phyloP scores from a whole-genome alignment of 176 grass and related monocot species.

The Aechmea fasciata region DNA sequence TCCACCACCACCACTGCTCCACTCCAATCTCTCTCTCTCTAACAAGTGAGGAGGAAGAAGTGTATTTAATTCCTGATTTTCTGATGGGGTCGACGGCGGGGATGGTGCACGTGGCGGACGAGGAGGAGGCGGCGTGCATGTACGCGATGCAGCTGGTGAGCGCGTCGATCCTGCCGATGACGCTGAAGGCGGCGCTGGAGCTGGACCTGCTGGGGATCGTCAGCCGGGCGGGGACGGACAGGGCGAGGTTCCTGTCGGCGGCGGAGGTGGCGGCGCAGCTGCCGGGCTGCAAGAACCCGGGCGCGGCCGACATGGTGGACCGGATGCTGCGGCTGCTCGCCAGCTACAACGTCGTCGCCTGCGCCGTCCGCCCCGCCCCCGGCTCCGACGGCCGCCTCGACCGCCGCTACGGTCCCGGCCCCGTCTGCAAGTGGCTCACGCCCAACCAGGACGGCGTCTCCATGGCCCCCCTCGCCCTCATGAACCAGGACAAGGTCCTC shows the following conservation, averaged over 20 bases:
- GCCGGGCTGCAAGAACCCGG: slow-evolving; percentile 25
- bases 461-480: slow-evolving; percentile 74
- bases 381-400: slow-evolving; percentile 34
- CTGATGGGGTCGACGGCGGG: slow-evolving; percentile 43
- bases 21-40: not conserved
- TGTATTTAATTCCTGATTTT: slow-evolving; percentile 19
- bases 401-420: slow-evolving; percentile 33
- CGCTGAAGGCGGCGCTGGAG: slow-evolving; percentile 87
- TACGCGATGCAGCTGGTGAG: slow-evolving; percentile 63
- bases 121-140: slow-evolving; percentile 94
- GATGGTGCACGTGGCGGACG: slow-evolving; percentile 8
- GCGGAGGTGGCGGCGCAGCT: slow-evolving; percentile 49
- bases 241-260: slow-evolving; percentile 18
- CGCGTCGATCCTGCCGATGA: slow-evolving; percentile 89
- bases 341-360: slow-evolving; percentile 52
- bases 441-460: slow-evolving; percentile 82
- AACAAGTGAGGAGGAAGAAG: not conserved
- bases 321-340: slow-evolving; percentile 77
- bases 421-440: slow-evolving; percentile 79
- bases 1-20: too few species aligned
- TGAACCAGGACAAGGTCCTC: slow-evolving; percentile 95
- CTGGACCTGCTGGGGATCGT: slow-evolving; percentile 70
- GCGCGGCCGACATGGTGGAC: slow-evolving; percentile 71
- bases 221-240: slow-evolving; percentile 14
- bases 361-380: slow-evolving; percentile 33